These are phyloP conservation scores for Psophocarpus tetragonolobus DNA, from an alignment of 306 rosid species.

Conservation along the genomic window DNA sequence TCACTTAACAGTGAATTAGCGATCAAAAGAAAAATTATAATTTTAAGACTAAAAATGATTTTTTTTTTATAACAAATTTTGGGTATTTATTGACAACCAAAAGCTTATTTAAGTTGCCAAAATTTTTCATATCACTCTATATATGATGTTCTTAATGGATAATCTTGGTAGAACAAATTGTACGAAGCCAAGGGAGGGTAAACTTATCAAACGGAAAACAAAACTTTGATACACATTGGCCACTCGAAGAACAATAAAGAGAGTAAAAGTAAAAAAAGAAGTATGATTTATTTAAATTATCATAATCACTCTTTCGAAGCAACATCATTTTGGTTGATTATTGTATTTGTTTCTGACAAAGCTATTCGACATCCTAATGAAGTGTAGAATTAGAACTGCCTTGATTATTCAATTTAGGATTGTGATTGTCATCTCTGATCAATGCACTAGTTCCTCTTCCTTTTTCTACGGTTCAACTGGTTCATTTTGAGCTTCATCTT, in stretches of 20 bases:
- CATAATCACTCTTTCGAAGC: constrained; percentile 38
- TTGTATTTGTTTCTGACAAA: constrained; percentile 46
- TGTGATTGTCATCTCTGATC: not conserved
- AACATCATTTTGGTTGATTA: constrained; percentile 39
- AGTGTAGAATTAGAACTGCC: constrained; percentile 34
- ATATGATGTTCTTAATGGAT: not conserved
- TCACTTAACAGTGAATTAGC: too few species aligned
- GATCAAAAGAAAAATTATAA: too few species aligned
- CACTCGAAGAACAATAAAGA: not conserved
- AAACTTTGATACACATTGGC: constrained; percentile 21
- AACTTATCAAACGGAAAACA: not conserved
- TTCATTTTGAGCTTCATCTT: constrained; percentile 41
- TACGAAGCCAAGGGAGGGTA: constrained; percentile 17
- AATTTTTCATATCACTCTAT: not conserved
- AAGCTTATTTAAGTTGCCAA: too few species aligned
- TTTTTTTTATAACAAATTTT: too few species aligned
- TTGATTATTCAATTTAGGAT: constrained; percentile 20
- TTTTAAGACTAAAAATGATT: too few species aligned
- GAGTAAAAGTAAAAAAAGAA: not conserved
- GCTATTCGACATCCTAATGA: constrained; percentile 45
- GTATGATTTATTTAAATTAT: constrained; percentile 21
- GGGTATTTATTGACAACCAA: too few species aligned
- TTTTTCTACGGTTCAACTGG: constrained; percentile 33
- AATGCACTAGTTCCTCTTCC: constrained; percentile 19
- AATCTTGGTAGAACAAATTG: not conserved